Evolutionary conservation across 495 filamentous ascomycete genomes (phyloP).

Genomic region (Tetracladium marchalianum): DNA sequence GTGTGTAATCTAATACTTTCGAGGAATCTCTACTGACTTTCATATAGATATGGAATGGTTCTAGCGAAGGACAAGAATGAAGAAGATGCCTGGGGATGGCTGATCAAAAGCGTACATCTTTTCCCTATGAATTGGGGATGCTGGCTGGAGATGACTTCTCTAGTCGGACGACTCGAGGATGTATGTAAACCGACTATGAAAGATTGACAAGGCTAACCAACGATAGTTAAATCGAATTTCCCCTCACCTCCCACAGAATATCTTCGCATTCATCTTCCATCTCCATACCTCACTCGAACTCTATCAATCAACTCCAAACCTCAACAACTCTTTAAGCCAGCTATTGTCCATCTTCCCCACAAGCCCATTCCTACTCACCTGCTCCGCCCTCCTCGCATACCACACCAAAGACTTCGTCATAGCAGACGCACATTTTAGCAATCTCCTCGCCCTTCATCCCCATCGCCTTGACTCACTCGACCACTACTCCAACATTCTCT

Average conservation of each 20-base stretch:
- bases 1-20: conserved; percentile 1
- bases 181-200: conserved; percentile 35
- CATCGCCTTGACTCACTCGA: conserved; percentile 85
- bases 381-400: conserved; percentile 79
- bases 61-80: conserved; percentile 88
- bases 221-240: conserved; percentile 37
- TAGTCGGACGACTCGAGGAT: conserved; percentile 69
- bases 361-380: conserved; percentile 81
- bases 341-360: conserved; percentile 75
- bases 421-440: conserved; percentile 75
- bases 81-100: conserved; percentile 66
- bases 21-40: conserved; percentile 1
- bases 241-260: conserved; percentile 66
- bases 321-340: conserved; percentile 63
- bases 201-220: conserved; percentile 9
- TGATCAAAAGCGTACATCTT: conserved; percentile 73
- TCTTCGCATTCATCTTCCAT: conserved; percentile 90
- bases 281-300: conserved; percentile 83
- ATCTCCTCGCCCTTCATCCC: conserved; percentile 69
- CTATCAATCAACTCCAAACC: conserved; percentile 68
- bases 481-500: conserved; percentile 94
- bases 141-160: conserved; percentile 80
- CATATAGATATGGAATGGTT: conserved; percentile 61
- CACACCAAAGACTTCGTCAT: conserved; percentile 89
- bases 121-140: conserved; percentile 95